Evolutionary conservation across 1,284 basidiomycete species (phyloP).

Genomic region (Trichosporon coremiiforme): DNA sequence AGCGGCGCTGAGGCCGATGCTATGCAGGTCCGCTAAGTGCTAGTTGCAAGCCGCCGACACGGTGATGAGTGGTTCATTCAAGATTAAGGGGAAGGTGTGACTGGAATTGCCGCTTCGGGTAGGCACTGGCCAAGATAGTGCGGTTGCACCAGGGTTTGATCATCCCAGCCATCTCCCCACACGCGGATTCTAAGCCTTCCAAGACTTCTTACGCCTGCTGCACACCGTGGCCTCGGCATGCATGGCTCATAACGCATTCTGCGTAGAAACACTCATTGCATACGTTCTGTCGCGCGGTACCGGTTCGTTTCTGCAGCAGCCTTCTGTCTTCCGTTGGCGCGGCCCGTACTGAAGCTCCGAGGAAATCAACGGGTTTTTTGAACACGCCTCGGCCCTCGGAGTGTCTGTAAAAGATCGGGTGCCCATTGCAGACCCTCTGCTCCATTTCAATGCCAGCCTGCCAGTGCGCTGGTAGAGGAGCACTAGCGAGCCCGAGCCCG

Average conservation of each 20-base stretch:
- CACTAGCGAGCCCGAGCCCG: not conserved
- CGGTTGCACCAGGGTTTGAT: not conserved
- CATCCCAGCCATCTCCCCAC: conserved; percentile 7
- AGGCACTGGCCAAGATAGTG: conserved; percentile 4
- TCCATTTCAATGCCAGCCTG: not conserved
- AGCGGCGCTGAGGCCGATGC: not conserved
- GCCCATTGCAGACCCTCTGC: not conserved
- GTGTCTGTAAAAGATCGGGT: not conserved
- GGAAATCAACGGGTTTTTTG: not conserved
- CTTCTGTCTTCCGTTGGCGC: too few relatives aligned
- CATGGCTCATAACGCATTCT: not conserved
- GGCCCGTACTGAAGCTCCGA: not conserved
- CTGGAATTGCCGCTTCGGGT: conserved; percentile 6
- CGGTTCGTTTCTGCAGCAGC: too few relatives aligned
- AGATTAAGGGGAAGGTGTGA: conserved; percentile 10
- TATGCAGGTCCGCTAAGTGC: not conserved
- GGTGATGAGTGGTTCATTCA: conserved; percentile 15
- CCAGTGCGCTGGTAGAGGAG: not conserved
- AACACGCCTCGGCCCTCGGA: not conserved
- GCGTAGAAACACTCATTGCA: not conserved
- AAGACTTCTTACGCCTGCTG: not conserved
- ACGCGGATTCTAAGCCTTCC: not conserved
- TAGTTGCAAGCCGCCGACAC: conserved; percentile 15
- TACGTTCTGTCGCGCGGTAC: not conserved
- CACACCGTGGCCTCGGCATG: not conserved